Evolutionary conservation across 257 asterid species (phyloP).

Genomic region (Solanum pinnatisectum): DNA sequence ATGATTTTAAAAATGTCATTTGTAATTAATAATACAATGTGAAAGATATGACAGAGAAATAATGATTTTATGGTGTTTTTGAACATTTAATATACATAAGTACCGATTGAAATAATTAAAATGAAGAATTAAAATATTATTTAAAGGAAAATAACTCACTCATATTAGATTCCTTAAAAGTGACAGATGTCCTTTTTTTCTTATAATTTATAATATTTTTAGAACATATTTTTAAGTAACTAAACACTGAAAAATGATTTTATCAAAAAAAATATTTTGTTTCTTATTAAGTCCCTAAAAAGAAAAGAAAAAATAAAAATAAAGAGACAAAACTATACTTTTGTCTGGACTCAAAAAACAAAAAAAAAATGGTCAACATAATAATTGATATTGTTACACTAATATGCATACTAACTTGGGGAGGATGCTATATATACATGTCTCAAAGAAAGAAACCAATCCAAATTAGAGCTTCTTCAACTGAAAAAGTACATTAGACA

Average conservation of each 20-base stretch:
- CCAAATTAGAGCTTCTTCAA: not conserved
- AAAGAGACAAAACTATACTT: not conserved
- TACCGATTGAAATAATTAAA: not conserved
- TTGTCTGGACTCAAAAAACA: not conserved
- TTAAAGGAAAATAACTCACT: not conserved
- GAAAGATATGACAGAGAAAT: not conserved
- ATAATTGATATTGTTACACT: not conserved
- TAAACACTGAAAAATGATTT: not conserved
- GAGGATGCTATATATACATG: not conserved
- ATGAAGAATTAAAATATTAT: not conserved
- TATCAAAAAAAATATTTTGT: not conserved
- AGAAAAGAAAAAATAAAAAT: not conserved
- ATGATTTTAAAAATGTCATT: not conserved
- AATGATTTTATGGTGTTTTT: not conserved
- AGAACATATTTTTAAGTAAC: not conserved
- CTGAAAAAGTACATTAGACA: not conserved
- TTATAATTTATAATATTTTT: not conserved
- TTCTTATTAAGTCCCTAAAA: not conserved
- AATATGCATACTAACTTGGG: not conserved
- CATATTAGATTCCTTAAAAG: not conserved
- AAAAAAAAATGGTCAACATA: not conserved
- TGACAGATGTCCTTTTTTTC: not conserved
- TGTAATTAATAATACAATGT: not conserved
- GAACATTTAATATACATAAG: not conserved
- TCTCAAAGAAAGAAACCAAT: not conserved